Evolutionary conservation across 2,329 filamentous ascomycete species (phyloP), one percentile per base, ranked within the genome.

Genomic region (Xylariaceae sp.): DNA sequence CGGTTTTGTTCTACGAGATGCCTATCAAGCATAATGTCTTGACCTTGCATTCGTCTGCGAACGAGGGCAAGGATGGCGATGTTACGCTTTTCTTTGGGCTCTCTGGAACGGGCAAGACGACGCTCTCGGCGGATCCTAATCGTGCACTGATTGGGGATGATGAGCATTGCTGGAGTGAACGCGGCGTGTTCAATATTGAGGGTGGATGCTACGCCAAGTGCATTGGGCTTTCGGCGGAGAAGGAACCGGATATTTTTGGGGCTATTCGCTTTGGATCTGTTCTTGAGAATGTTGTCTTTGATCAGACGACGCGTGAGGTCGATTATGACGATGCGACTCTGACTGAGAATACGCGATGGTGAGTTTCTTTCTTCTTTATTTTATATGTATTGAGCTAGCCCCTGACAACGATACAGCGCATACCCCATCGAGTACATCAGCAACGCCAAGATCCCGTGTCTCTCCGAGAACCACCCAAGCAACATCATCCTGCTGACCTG

Each of bases 1-100:
- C 94, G 52, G 92, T 99, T 54, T 87, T 99, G 75, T 99, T 96
- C 85, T 99, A 97, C 82, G 94, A 99, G 83, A 99, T 97, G 92
- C 94, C 94, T 63, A 90, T 99, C 74, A 97, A 97, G 87, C 94
- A 99, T 86, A 95, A 97, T 77, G 93, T 99, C 70, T 82, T 99
- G 68, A 99, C 94, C 47, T 88, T 99, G 58, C 94, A 99, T 84
- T 99, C 94, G 13, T 99, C 94, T 7, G 94, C 94, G 73, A 99
- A 99, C 79, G 90, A 99, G 85, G 94, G 94, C 71, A 84, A 89
- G 82, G 79, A 90, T 65, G 94, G 94, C 67, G 94, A 99, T 73
- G 94, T 99, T 60, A 97, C 94, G 11, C 90, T 99, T 70, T 99
- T 99, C 88, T 99, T 99, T 80, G 94, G 94, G 76, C 87, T 99